Percentiles rank a stretch among this genome's conserved stretches.
phyloP scores from a whole-genome alignment of 371 early-diverging fungal genomes.

The Mucor mucedo region DNA sequence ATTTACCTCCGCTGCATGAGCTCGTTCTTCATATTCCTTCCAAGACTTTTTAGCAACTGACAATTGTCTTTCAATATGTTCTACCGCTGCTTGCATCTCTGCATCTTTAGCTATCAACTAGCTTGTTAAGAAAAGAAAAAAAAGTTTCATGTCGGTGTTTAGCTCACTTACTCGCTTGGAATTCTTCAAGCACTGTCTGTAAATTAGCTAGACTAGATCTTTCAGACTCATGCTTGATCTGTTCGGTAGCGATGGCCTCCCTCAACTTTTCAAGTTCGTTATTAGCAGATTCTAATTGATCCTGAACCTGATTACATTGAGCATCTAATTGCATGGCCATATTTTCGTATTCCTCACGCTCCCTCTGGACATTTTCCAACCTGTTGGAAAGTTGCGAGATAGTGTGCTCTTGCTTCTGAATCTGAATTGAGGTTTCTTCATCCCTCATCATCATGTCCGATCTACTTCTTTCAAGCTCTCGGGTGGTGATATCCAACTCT shows the following conservation, averaged over 20 bases:
- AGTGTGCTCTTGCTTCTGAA: conserved; percentile 30
- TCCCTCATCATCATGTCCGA: conserved; percentile 35
- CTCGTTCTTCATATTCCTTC: conserved; percentile 65
- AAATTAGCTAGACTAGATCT: conserved; percentile 77
- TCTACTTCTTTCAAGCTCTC: conserved; percentile 32
- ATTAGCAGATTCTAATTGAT: conserved; percentile 33
- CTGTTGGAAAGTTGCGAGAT: conserved; percentile 24
- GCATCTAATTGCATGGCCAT: conserved; percentile 63
- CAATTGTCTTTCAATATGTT: conserved; percentile 66
- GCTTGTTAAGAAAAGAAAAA: background rate
- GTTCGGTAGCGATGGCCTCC: conserved; percentile 33
- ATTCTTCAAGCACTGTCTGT: conserved; percentile 85
- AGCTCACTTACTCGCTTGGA: conserved; percentile 71
- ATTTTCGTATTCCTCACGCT: conserved; percentile 68
- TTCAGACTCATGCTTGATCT: conserved; percentile 60
- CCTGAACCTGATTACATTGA: conserved; percentile 57
- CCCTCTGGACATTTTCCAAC: conserved; percentile 31
- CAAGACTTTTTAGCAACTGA: conserved; percentile 54
- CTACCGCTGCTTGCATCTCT: conserved; percentile 81
- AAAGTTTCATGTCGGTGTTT: background rate
- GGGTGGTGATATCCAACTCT: conserved; percentile 26
- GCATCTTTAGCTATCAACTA: conserved; percentile 61
- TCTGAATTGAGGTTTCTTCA: conserved; percentile 27
- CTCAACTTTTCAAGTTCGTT: conserved; percentile 51
- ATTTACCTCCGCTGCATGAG: conserved; percentile 63